phyloP scores from a whole-genome alignment of 148 eudicot species.

The Chenopodium suecicum region DNA sequence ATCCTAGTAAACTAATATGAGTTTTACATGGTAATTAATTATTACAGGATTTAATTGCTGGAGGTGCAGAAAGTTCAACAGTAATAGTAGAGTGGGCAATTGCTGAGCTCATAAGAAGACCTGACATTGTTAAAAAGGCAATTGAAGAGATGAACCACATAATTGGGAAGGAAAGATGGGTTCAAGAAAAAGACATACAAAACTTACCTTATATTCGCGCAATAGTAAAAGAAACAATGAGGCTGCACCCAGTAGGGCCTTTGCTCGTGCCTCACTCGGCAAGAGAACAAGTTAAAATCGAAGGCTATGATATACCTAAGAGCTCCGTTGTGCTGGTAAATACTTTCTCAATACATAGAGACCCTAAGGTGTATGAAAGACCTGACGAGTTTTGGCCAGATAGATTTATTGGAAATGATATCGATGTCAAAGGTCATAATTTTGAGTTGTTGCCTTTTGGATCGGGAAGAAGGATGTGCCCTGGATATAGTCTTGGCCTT shows the following conservation, averaged over 20 bases:
- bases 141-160: conserved; percentile 61
- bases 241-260: conserved; percentile 83
- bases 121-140: conserved; percentile 54
- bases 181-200: conserved; percentile 44
- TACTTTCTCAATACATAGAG: conserved; percentile 42
- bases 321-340: conserved; percentile 62
- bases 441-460: no score
- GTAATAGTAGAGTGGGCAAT: conserved; percentile 92
- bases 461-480: no score
- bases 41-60: conserved; percentile 71
- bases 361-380: no score
- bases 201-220: conserved; percentile 70
- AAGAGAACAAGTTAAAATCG: conserved; percentile 56
- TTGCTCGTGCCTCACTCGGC: conserved; percentile 68
- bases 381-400: no score
- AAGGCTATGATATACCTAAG: conserved; percentile 64
- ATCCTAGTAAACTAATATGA: no score
- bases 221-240: conserved; percentile 77
- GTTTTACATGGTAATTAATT: no score
- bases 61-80: conserved; percentile 88
- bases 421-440: no score
- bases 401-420: no score
- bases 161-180: conserved; percentile 41
- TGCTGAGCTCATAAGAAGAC: conserved; percentile 60
- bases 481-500: no score